Evolutionary conservation across 768 basidiomycete species (phyloP).

Genomic region (Dacryopinax primogenitus): DNA sequence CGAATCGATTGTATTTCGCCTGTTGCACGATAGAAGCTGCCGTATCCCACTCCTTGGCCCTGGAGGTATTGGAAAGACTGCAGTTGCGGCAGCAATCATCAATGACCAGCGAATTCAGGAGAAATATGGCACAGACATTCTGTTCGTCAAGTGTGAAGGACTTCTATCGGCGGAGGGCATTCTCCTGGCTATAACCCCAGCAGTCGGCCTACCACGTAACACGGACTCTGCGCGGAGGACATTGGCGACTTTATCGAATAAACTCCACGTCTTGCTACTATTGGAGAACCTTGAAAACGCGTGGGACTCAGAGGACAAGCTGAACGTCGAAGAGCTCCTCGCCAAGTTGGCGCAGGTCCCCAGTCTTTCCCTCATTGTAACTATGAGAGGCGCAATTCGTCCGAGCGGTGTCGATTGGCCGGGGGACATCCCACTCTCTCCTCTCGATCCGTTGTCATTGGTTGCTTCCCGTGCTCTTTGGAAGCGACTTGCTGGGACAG

Average conservation of each 20-base stretch:
- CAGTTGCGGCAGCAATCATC: conserved; percentile 27
- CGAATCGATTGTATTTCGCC: no score
- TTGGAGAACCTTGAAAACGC: conserved; percentile 35
- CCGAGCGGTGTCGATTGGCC: conserved; percentile 11
- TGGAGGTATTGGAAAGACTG: conserved; percentile 35
- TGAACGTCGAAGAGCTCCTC: conserved; percentile 22
- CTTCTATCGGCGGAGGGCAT: conserved; percentile 23
- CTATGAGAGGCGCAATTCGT: conserved; percentile 23
- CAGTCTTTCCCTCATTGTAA: conserved; percentile 26
- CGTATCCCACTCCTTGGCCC: conserved; percentile 19
- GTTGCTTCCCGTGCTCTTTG: no score
- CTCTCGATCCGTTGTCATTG: no score
- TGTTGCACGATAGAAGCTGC: no score
- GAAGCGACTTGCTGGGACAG: no score
- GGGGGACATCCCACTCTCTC: no score
- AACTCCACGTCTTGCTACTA: conserved; percentile 20
- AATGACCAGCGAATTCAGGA: conserved; percentile 20
- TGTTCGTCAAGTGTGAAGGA: conserved; percentile 29
- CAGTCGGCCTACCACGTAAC: conserved; percentile 16
- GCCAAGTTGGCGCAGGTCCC: conserved; percentile 20
- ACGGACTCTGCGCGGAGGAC: background rate
- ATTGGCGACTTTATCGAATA: background rate
- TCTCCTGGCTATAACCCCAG: conserved; percentile 21
- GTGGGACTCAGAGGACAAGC: conserved; percentile 25
- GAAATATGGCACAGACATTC: conserved; percentile 20